Base-by-base conservation (phyloP, 208 protist genomes). In the Zelonia costaricensis region DNA sequence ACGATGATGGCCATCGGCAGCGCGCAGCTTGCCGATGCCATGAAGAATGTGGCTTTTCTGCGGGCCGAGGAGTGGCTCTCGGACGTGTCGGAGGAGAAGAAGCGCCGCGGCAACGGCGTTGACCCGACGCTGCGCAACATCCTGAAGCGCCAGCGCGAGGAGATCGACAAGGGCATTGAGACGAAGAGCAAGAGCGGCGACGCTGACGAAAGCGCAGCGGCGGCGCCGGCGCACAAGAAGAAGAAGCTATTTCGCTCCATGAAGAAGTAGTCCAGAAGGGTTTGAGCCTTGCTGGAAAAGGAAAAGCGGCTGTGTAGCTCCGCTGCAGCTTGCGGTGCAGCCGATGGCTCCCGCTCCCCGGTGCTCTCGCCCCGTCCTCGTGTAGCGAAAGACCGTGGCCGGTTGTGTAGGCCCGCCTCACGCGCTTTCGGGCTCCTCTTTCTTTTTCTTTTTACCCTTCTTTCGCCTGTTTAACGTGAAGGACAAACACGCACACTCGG, bases 11-110 rank as follows among this genome's bases (percentile, higher is more conserved):
- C 71, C n/a, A 47, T 67, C 7, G 87, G 85, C 27, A 92, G 81
- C 58, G 53, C 76, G 18, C 64, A 81, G 71, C 68, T 96, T 10
- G 61, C 70, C 10, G 76, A 86, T 12, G 86, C 86, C 15, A 94
- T 96, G 76, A 82, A 78, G 49, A 86, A 93, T 23, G 85, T 96
- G 16, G 84, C 88, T 2, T 94, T 88, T 55, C 68, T 96, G 30
- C 82, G 82, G 40, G 87, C 85, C 0, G 91, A 96, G 71, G 78
- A 65, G 42, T 96, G 86, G 87, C 78, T 96, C 9, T 83, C 82
- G 0, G 82, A 80, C 8, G 79, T 81, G 5, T 74, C 79, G 0
- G 84, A 74, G 46, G 73, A 80, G 33, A 59, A 64, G 45, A 80
- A 77, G 55, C 69, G 81, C 52, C 69, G 69, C 51, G 76, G 80